Evolutionary conservation across 495 filamentous ascomycete genomes (phyloP), one percentile per base, ranked within the genome.

Genomic region (Geoglossum glabrum): DNA sequence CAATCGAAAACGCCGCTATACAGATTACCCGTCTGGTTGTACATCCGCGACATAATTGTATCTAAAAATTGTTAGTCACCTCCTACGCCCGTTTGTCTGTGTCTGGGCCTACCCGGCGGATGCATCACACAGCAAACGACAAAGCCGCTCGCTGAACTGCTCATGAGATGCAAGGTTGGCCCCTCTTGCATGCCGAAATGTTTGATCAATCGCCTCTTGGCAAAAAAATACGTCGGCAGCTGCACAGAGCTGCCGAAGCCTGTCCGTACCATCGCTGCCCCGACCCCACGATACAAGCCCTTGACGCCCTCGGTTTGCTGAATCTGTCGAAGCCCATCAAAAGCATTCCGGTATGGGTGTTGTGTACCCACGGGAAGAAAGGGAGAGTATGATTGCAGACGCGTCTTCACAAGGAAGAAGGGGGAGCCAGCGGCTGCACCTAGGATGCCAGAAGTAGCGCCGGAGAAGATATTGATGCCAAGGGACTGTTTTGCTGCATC

Each of bases 111-210:
- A 90, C 86, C 86, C 63, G 92, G 92, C 33, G 92, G 92, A 68
- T 99, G 93, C 92, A 99, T 99, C 59, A 95, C 81, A 63, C 86
- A 87, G 71, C 93, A 97, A 0, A 99, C 92, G 4, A 95, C 93
- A 62, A 99, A 93, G 7, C 92, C 92, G 61, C 87, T 95, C 3
- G 80, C 85, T 2, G 92, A 81, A 66, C 86, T 93, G 67, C 87
- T 93, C 13, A 86, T 79, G 56, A 99, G 67, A 66, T 99, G 92
- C 61, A 97, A 72, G 47, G 83, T 79, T n/a, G 87, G 80, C 4
- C 92, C 90, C 60, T 99, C 93, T 65, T 88, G 73, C 83, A 96
- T 88, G 1, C 81, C 90, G 60, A 92, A 64, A 65, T 94, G 86
- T 65, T 73, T 79, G 21, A 82, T 74, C 60, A 99, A 68, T 63